Evolutionary conservation across 2,329 filamentous ascomycete genomes (phyloP), one percentile per base, ranked within the genome.

Genomic region (Colletotrichum destructivum): DNA sequence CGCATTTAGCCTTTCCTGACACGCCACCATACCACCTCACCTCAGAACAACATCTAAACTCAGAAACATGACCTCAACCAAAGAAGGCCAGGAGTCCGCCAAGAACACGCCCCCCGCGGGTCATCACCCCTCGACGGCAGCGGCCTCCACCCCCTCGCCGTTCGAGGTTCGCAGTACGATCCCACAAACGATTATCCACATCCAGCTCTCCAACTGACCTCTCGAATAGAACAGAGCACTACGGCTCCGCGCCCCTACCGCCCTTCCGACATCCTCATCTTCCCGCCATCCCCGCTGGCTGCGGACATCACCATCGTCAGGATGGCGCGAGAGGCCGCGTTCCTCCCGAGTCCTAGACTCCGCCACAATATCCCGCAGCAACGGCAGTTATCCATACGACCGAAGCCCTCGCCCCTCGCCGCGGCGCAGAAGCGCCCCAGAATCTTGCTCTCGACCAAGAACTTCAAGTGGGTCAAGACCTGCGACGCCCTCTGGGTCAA

Each of bases 401-500:
- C 61, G n/a, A 51, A n/a, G 12, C 15, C 61, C 21, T 26, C 40
- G 21, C 38, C 40, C 38, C 56, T 56, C 31, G 15, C 4, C 21
- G 56, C 40, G 40, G 21, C 23, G 3, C 23, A 35, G 52, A 64
- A 64, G 49, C 47, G 35, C 6, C 47, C 49, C n/a, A 42, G 49
- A 15, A 64, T 64, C 38, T 23, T 64, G 16, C 49, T 64, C 38
- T 64, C 61, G 16, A 64, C 61, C 38, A 54, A 64, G 49, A 64
- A 11, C 16, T 55, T 64, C 61, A 54, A 44, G 23, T 64, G 61
- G 61, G 21, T 52, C 35, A 61, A 52, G 35, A 44, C 44, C 16
- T 21, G 11, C 44, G 23, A 40, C 26, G 21, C 31, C 54, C n/a
- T 38, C 13, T 59, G 52, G n/a, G n/a, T 64, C 38, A 46, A 55